Conservation (phyloP, 78 protist species). For the Dictyostelium purpureum region DNA sequence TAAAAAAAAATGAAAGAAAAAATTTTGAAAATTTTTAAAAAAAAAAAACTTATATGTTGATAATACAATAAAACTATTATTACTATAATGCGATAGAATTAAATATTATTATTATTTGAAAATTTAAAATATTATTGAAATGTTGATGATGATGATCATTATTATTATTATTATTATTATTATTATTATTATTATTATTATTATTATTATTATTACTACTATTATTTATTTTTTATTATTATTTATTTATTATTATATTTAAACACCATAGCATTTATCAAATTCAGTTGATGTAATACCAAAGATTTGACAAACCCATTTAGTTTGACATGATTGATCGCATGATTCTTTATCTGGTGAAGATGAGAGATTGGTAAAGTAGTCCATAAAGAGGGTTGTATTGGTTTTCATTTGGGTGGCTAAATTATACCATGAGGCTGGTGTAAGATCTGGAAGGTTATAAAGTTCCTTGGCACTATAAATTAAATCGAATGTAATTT, state of each 20-base stretch:
- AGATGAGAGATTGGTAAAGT: neutral
- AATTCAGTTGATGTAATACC: constrained; percentile 61
- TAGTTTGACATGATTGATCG: constrained; percentile 1
- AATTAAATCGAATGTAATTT: neutral
- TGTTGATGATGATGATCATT: too few relatives aligned
- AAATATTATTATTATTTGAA: too few relatives aligned
- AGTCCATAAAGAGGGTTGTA: neutral
- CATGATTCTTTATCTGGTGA: constrained; percentile 40
- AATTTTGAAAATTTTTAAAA: too few relatives aligned
- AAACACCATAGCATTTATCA: constrained; percentile 39
- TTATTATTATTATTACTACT: too few relatives aligned
- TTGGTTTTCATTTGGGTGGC: constrained; percentile 21
- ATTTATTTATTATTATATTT: neutral
- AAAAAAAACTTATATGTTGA: too few relatives aligned
- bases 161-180: too few relatives aligned
- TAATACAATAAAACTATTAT: too few relatives aligned
- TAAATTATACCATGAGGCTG: constrained; percentile 33
- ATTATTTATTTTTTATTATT: neutral
- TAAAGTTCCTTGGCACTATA: constrained; percentile 54
- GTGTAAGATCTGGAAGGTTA: constrained; percentile 23
- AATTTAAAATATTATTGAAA: too few relatives aligned
- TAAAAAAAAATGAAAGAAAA: too few relatives aligned
- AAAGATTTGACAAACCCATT: constrained; percentile 60
- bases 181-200: too few relatives aligned
- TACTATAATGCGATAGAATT: too few relatives aligned